Conservation (phyloP, 2,329 filamentous ascomycete species). For the Microsporum audouinii region DNA sequence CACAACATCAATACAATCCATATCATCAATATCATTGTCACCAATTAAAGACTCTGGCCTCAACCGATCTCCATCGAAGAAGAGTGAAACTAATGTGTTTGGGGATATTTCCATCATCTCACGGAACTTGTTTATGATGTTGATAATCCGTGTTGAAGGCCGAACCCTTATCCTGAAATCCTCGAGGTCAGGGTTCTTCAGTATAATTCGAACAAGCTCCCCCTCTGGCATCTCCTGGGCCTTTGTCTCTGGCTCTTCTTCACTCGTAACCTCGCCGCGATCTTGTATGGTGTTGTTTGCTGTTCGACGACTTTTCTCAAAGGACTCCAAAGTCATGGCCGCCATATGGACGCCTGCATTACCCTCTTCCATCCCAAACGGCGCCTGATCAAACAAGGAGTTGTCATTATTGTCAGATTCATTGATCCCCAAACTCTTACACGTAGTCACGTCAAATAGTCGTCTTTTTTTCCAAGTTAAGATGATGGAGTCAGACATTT, state of each 20-base stretch:
- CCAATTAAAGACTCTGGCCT: constrained; percentile 49
- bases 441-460: constrained; percentile 65
- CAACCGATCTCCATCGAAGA: constrained; percentile 65
- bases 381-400: constrained; percentile 31
- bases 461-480: constrained; percentile 67
- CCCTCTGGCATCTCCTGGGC: constrained; percentile 8
- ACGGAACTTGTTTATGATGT: constrained; percentile 53
- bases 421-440: constrained; percentile 54
- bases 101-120: constrained; percentile 41
- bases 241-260: constrained; percentile 18
- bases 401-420: constrained; percentile 31
- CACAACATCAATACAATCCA: constrained; percentile 65
- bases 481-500: constrained; percentile 48
- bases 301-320: constrained; percentile 24
- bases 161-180: constrained; percentile 40
- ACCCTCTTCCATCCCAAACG: constrained; percentile 38
- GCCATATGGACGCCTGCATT: constrained; percentile 58
- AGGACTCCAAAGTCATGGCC: constrained; percentile 60
- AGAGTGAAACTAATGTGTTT: constrained; percentile 48
- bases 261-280: constrained; percentile 11
- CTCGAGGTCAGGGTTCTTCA: constrained; percentile 41
- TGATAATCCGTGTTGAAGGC: constrained; percentile 46
- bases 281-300: constrained; percentile 14
- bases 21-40: constrained; percentile 61
- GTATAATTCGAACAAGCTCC: constrained; percentile 33